Evolutionary conservation across 176 grass and related monocot genomes (phyloP).

Genomic region (Aegilops sharonensis): DNA sequence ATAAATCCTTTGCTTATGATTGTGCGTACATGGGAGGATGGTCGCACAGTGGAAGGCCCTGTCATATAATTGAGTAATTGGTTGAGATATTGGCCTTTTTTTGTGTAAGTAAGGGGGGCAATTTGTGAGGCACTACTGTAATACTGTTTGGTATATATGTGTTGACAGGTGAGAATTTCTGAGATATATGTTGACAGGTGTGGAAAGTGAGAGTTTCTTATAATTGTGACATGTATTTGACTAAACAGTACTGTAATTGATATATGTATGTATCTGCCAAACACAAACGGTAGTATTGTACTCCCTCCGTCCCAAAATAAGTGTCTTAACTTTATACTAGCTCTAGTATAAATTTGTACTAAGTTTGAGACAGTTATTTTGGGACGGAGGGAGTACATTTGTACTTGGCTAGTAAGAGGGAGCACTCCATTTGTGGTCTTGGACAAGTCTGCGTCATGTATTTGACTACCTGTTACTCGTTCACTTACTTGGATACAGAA

Average conservation of each 20-base stretch:
- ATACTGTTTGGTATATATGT: background rate
- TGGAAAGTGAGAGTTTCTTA: background rate
- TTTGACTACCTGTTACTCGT: background rate
- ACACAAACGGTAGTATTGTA: background rate
- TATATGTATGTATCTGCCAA: background rate
- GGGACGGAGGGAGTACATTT: too few species aligned
- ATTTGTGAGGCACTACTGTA: background rate
- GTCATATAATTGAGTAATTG: background rate
- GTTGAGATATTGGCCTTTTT: background rate
- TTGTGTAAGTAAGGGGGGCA: background rate
- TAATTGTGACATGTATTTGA: too few species aligned
- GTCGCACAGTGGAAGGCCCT: background rate
- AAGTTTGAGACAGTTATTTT: too few species aligned
- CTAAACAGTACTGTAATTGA: background rate
- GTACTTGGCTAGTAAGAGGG: too few species aligned
- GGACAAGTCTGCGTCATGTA: background rate
- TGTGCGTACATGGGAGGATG: background rate
- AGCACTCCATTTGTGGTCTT: too few species aligned
- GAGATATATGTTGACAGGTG: background rate
- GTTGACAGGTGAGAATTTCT: background rate
- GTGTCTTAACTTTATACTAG: too few species aligned
- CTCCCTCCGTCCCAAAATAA: too few species aligned
- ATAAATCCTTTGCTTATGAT: background rate
- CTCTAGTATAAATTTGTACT: too few species aligned
- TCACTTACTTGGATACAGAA: background rate